These are phyloP conservation scores for Trichosporon sp. DNA, from an alignment of 1,284 basidiomycete species.

Conservation along the genomic window DNA sequence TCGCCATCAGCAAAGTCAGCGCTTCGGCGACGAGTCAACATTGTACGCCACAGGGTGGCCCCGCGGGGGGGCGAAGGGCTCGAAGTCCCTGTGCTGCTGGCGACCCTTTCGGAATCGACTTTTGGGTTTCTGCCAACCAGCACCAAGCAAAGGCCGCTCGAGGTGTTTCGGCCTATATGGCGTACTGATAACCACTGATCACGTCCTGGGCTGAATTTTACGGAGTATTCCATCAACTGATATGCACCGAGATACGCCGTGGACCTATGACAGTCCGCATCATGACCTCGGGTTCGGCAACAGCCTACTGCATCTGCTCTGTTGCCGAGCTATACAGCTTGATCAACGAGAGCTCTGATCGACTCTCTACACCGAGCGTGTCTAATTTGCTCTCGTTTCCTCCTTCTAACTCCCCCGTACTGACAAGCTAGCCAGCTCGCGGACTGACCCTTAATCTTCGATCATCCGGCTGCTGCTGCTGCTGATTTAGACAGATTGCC, in stretches of 20 bases:
- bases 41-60: background rate
- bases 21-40: background rate
- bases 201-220: background rate
- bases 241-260: conserved; percentile 2
- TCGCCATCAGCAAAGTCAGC: background rate
- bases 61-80: background rate
- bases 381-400: background rate
- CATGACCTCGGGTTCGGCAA: background rate
- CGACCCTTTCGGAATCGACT: background rate
- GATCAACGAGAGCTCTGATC: background rate
- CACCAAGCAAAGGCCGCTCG: background rate
- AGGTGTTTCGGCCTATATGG: background rate
- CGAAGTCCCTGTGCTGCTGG: background rate
- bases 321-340: background rate
- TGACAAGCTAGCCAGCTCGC: background rate
- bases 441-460: background rate
- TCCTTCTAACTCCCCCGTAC: background rate
- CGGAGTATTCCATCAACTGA: background rate
- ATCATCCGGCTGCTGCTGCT: background rate
- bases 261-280: background rate
- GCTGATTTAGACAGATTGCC: background rate
- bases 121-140: background rate
- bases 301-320: background rate
- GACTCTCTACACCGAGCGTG: background rate
- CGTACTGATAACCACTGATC: background rate